phyloP scores from a whole-genome alignment of 75 land plant species.

The Pinus albicaulis region DNA sequence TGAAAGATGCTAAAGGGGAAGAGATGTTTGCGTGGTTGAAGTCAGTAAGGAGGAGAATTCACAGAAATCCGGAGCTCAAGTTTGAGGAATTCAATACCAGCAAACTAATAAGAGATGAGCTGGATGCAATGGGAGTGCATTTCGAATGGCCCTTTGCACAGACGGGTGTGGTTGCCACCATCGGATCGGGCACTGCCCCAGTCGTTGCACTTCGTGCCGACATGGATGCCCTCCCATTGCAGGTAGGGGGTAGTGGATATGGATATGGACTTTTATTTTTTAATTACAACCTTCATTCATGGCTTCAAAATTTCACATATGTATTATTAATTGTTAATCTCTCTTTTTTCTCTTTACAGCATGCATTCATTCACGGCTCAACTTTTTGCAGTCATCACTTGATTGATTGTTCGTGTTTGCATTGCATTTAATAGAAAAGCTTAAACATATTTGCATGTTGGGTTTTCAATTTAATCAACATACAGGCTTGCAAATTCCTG shows the following conservation, averaged over 20 bases:
- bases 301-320: too few species aligned
- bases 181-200: conserved; percentile 54
- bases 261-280: too few species aligned
- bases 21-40: conserved; percentile 61
- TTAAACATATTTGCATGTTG: too few species aligned
- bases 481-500: too few species aligned
- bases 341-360: too few species aligned
- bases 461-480: too few species aligned
- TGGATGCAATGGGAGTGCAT: conserved; percentile 51
- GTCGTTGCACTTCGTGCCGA: conserved; percentile 69
- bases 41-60: conserved; percentile 49
- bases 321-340: too few species aligned
- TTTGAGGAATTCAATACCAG: conserved; percentile 72
- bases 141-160: conserved; percentile 70
- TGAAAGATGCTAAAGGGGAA: conserved; percentile 28
- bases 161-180: conserved; percentile 68
- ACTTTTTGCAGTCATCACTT: too few species aligned
- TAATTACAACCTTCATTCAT: too few species aligned
- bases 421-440: too few species aligned
- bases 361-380: too few species aligned
- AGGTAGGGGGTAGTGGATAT: conserved; percentile 27
- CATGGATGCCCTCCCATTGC: conserved; percentile 85
- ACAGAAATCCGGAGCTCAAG: conserved; percentile 59
- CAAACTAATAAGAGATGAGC: conserved; percentile 51
- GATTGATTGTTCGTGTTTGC: too few species aligned